A percentile compares a stretch with the other conserved stretches of the same genome.
Evolutionary conservation across 1,139 yeast species (phyloP).

Genomic region (Lodderomyces pseudojiufengensis): DNA sequence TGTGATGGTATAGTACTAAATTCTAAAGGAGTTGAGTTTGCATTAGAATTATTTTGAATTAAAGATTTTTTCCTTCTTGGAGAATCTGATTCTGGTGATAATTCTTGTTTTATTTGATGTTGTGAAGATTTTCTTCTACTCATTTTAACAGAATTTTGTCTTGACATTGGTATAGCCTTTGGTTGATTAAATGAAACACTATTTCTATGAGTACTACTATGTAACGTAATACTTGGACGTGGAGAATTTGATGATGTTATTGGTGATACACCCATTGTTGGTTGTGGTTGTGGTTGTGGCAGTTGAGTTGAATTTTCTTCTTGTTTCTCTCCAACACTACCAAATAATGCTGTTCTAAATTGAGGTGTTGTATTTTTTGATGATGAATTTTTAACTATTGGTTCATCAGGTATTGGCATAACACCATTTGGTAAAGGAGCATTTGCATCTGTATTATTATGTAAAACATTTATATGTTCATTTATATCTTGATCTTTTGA

Average conservation of each 20-base stretch:
- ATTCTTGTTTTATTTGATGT: slow-evolving; percentile 5
- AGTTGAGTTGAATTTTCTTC: not conserved
- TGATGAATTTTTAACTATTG: not conserved
- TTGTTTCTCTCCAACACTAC: slow-evolving; percentile 2
- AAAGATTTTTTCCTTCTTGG: slow-evolving; percentile 12
- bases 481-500: slow-evolving; percentile 20
- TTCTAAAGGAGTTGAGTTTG: not conserved
- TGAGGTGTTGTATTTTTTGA: slow-evolving; percentile 14
- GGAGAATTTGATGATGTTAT: slow-evolving; percentile 11
- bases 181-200: slow-evolving; percentile 12
- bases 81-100: slow-evolving; percentile 11
- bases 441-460: slow-evolving; percentile 41
- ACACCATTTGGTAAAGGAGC: slow-evolving; percentile 36
- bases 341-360: slow-evolving; percentile 23
- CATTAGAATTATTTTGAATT: slow-evolving; percentile 2
- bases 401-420: slow-evolving; percentile 2
- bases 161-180: slow-evolving; percentile 7
- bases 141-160: slow-evolving; percentile 3
- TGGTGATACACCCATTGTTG: slow-evolving; percentile 6
- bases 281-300: slow-evolving; percentile 7
- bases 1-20: slow-evolving; percentile 9
- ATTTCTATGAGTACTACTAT: slow-evolving; percentile 12
- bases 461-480: slow-evolving; percentile 43
- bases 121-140: not conserved
- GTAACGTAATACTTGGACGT: slow-evolving; percentile 13